These are phyloP conservation scores for Phylloporus rhodoxanthus DNA, from an alignment of 768 basidiomycete genomes.

Conservation along the genomic window DNA sequence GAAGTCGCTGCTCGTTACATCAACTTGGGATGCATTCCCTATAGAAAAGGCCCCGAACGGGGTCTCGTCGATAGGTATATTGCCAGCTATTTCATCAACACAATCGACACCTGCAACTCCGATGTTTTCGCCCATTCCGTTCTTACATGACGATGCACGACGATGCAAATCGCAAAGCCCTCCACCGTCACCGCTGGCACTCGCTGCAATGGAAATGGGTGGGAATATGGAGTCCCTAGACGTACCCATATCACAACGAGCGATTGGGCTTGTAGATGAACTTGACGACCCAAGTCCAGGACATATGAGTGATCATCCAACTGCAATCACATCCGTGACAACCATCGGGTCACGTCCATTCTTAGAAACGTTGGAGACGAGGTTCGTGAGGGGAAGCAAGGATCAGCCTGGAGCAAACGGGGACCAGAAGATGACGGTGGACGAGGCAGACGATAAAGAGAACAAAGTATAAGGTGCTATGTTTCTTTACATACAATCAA, in stretches of 20 bases:
- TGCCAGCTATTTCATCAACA: constrained; percentile 41
- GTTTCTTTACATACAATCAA: constrained; percentile 1
- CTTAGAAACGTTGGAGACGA: constrained; percentile 49
- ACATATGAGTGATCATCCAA: constrained; percentile 78
- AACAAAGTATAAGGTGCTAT: constrained; percentile 42
- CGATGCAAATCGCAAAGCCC: constrained; percentile 76
- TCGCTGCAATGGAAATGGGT: constrained; percentile 35
- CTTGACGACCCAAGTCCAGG: constrained; percentile 80
- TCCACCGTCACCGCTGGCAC: constrained; percentile 64
- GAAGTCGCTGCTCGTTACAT: constrained; percentile 77
- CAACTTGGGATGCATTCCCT: constrained; percentile 69
- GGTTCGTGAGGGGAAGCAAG: constrained; percentile 53
- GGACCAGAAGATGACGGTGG: constrained; percentile 36
- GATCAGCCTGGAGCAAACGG: constrained; percentile 23
- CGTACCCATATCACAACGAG: constrained; percentile 38
- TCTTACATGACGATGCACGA: constrained; percentile 78
- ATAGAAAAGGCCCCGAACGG: constrained; percentile 33
- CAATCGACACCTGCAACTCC: constrained; percentile 68
- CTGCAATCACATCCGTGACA: constrained; percentile 61
- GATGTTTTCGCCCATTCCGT: constrained; percentile 82
- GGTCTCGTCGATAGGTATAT: constrained; percentile 19
- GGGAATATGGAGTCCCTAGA: constrained; percentile 35
- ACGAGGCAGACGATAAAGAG: constrained; percentile 44
- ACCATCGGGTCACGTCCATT: constrained; percentile 43
- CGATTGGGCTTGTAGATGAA: constrained; percentile 77